Evolutionary conservation across 441 rosid genomes (phyloP).

Genomic region (Populus trichocarpa): DNA sequence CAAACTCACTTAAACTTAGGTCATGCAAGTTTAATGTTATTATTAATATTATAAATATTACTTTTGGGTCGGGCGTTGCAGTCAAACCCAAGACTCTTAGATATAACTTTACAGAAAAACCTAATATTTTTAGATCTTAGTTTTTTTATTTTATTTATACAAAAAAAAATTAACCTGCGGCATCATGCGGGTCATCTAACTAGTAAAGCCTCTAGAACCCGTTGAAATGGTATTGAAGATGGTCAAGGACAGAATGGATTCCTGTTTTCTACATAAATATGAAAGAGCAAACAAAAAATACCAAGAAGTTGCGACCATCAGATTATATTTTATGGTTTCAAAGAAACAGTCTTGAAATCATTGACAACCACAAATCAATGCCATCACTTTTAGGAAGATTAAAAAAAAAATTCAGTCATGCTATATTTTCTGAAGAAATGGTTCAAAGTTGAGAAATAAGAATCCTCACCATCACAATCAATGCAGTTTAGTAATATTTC

Average conservation of each 20-base stretch:
- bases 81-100: too few species aligned
- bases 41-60: too few species aligned
- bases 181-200: too few species aligned
- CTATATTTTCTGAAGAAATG: background rate
- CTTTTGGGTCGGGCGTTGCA: too few species aligned
- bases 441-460: background rate
- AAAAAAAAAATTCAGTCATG: background rate
- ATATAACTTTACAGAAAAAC: too few species aligned
- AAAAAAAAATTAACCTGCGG: too few species aligned
- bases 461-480: slow-evolving; percentile 76
- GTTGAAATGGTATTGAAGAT: background rate
- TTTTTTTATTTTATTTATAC: too few species aligned
- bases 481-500: slow-evolving; percentile 94
- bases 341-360: background rate
- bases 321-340: background rate
- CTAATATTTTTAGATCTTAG: too few species aligned
- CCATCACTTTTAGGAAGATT: background rate
- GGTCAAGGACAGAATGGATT: background rate
- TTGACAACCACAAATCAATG: background rate
- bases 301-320: too few species aligned
- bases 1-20: too few species aligned
- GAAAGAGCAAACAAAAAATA: too few species aligned
- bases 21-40: too few species aligned
- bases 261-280: background rate
- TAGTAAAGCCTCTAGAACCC: background rate